Evolutionary conservation across 2,329 filamentous ascomycete species (phyloP).

Genomic region (Didymella arachidicola): DNA sequence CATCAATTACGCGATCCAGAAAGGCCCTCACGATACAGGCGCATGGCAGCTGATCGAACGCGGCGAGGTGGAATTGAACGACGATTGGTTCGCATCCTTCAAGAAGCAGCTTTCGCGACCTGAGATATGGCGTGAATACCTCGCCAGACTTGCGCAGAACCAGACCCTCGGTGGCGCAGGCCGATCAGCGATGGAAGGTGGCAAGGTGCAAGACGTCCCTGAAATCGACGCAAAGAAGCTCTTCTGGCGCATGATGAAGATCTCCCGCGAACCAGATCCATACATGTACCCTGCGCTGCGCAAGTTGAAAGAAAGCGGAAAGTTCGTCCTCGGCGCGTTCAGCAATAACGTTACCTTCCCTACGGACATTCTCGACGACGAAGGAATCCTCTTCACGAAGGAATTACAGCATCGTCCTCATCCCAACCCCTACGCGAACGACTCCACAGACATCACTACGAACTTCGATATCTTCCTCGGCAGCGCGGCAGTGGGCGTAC

Average conservation of each 20-base stretch:
- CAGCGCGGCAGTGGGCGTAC: conserved; percentile 82
- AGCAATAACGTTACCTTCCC: conserved; percentile 93
- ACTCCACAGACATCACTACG: conserved; percentile 62
- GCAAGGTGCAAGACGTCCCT: conserved; percentile 68
- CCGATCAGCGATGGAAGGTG: conserved; percentile 41
- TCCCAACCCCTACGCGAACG: conserved; percentile 36
- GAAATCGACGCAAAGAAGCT: conserved; percentile 77
- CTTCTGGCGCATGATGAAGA: conserved; percentile 93
- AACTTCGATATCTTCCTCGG: conserved; percentile 89
- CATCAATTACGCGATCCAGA: conserved; percentile 89
- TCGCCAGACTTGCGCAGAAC: conserved; percentile 39
- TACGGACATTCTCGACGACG: conserved; percentile 71
- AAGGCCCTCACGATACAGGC: conserved; percentile 73
- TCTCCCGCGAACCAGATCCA: conserved; percentile 73
- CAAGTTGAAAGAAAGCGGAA: conserved; percentile 63
- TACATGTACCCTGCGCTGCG: conserved; percentile 86
- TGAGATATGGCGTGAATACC: conserved; percentile 72
- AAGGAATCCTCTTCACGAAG: conserved; percentile 52
- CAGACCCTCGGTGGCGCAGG: conserved; percentile 29
- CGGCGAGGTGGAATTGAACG: conserved; percentile 79
- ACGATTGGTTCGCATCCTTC: conserved; percentile 78
- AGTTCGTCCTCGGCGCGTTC: conserved; percentile 71
- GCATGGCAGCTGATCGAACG: conserved; percentile 90
- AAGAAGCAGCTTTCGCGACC: conserved; percentile 73
- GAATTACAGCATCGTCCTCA: conserved; percentile 37